Percentiles rank a stretch among this genome's conserved stretches.
These are phyloP conservation scores for Fraxinus greggii DNA, from an alignment of 305 asterid species.

Conservation along the genomic window DNA sequence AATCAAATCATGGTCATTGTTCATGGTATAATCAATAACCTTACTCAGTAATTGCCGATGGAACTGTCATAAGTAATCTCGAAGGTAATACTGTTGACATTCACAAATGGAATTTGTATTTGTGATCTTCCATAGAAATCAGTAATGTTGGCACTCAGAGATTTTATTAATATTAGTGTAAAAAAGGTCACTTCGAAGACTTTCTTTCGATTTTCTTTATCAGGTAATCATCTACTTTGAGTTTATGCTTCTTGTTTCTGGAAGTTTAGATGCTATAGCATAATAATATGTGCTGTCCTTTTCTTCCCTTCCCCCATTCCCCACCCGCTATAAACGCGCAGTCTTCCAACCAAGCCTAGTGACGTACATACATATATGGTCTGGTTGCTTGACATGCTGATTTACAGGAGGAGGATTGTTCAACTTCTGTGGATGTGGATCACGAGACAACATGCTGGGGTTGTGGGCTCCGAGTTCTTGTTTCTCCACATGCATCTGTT, in stretches of 20 bases:
- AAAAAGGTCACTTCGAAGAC: background rate
- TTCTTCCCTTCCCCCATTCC: background rate
- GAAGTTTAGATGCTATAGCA: background rate
- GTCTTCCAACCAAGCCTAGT: background rate
- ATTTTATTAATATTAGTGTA: background rate
- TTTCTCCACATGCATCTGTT: conserved; percentile 63
- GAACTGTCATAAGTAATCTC: background rate
- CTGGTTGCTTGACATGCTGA: conserved; percentile 27
- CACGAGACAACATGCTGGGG: conserved; percentile 88
- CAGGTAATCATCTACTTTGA: background rate
- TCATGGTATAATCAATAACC: background rate
- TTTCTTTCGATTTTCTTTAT: background rate
- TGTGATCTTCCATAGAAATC: background rate
- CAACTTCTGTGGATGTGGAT: conserved; percentile 46
- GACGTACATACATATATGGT: background rate
- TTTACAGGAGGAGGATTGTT: conserved; percentile 54
- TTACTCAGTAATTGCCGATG: background rate
- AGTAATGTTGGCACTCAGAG: background rate
- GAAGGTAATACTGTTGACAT: background rate
- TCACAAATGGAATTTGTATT: background rate
- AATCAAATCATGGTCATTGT: background rate
- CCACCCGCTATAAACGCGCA: background rate
- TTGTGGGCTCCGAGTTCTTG: conserved; percentile 78
- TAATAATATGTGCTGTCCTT: background rate
- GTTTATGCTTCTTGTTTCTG: background rate